Evolutionary conservation across 371 early-diverging fungal species (phyloP).

Genomic region (Chytridium lagenaria): DNA sequence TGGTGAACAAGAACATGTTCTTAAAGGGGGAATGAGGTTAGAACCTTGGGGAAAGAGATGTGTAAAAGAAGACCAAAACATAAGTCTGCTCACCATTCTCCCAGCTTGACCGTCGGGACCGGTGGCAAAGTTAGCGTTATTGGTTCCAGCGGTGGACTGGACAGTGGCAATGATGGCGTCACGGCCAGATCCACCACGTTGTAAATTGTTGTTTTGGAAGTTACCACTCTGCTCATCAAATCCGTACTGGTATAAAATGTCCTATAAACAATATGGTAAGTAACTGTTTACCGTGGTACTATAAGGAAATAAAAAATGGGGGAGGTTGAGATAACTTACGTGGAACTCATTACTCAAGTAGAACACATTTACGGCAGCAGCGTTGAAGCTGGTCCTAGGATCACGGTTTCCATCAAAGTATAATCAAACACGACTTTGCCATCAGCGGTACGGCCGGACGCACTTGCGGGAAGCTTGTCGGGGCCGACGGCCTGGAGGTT

Average conservation of each 20-base stretch:
- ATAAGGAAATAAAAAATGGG: no score
- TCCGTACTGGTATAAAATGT: constrained; percentile 80
- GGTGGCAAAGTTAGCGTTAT: constrained; percentile 89
- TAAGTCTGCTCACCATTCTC: constrained; percentile 93
- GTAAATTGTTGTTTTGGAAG: constrained; percentile 92
- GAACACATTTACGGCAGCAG: constrained; percentile 86
- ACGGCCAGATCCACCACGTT: constrained; percentile 73
- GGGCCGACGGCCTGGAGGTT: background rate
- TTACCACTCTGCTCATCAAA: constrained; percentile 93
- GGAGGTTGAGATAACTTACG: constrained; percentile 29
- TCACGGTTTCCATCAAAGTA: constrained; percentile 64
- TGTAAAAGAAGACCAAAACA: constrained; percentile 68
- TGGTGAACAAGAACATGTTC: background rate
- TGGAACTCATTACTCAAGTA: constrained; percentile 78
- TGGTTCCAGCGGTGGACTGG: constrained; percentile 85
- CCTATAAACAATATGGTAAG: background rate
- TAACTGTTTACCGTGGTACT: no score
- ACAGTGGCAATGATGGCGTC: constrained; percentile 94
- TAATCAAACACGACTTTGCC: constrained; percentile 66
- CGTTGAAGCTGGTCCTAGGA: constrained; percentile 74
- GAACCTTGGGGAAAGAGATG: constrained; percentile 37
- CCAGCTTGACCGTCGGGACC: constrained; percentile 92
- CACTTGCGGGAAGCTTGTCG: constrained; percentile 30
- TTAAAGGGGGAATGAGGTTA: constrained; percentile 57
- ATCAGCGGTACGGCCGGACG: no score